phyloP scores from a whole-genome alignment of 176 grass and related monocot species.

The Hyparrhenia diplandra region DNA sequence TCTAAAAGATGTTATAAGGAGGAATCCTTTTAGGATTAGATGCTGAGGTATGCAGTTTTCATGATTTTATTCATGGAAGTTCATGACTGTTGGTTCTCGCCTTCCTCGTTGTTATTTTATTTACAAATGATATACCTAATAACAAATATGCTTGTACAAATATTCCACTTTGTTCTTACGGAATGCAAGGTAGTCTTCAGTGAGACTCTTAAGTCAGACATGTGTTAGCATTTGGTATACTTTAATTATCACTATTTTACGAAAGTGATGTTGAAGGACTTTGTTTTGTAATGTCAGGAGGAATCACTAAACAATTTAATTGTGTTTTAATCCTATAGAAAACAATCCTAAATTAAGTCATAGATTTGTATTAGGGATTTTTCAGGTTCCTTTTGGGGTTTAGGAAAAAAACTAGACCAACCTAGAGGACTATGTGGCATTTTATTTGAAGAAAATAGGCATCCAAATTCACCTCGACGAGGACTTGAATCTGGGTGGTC shows the following conservation, averaged over 20 bases:
- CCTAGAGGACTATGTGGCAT: too few species aligned
- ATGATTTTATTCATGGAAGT: constrained; percentile 25
- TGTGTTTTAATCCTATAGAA: not conserved
- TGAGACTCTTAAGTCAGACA: constrained; percentile 1
- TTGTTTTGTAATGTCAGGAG: not conserved
- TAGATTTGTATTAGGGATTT: constrained; percentile 5
- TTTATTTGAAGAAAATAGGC: too few species aligned
- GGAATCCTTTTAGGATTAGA: constrained; percentile 86
- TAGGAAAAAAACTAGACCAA: not conserved
- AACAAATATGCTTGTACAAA: not conserved
- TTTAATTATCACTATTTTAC: not conserved
- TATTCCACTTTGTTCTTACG: not conserved
- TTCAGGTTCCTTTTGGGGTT: not conserved
- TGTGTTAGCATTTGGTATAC: constrained; percentile 6
- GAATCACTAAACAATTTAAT: constrained; percentile 13
- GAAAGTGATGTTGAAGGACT: not conserved
- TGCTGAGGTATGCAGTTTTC: constrained; percentile 63
- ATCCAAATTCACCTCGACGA: too few species aligned
- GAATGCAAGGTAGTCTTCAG: not conserved
- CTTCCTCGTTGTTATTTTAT: not conserved
- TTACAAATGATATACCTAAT: not conserved
- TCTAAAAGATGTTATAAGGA: constrained; percentile 90
- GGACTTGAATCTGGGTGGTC: too few species aligned
- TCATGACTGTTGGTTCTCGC: not conserved
- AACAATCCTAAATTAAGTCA: not conserved